phyloP scores from a whole-genome alignment of 2,329 filamentous ascomycete genomes.

The Bimuria novae-zelandiae region DNA sequence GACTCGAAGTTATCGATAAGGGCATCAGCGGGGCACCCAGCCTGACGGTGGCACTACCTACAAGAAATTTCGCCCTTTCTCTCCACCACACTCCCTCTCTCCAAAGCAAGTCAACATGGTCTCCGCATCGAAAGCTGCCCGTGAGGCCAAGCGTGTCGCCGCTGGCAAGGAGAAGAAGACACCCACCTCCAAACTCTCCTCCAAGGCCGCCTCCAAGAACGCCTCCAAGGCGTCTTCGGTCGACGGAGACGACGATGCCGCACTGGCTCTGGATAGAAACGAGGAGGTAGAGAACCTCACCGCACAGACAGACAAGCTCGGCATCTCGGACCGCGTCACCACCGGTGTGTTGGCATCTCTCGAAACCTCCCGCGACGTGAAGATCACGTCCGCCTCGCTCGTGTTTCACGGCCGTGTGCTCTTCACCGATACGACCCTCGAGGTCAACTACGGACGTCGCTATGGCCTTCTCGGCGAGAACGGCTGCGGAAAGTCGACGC shows the following conservation, averaged over 20 bases:
- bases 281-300: constrained; percentile 86
- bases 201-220: constrained; percentile 68
- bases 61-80: constrained; percentile 16
- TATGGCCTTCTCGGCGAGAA: constrained; percentile 98
- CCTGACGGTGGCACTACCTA: constrained; percentile 13
- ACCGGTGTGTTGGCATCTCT: constrained; percentile 94
- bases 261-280: constrained; percentile 66
- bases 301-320: constrained; percentile 93
- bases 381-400: constrained; percentile 90
- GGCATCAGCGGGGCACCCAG: constrained; percentile 6
- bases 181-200: constrained; percentile 70
- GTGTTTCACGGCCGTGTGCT: constrained; percentile 98
- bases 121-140: constrained; percentile 70
- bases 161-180: constrained; percentile 77
- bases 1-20: constrained; percentile 13
- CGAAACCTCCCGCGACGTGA: constrained; percentile 86
- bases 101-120: constrained; percentile 57
- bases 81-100: constrained; percentile 9
- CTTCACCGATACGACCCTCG: constrained; percentile 89
- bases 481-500: constrained; percentile 98
- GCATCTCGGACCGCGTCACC: constrained; percentile 95
- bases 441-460: constrained; percentile 88
- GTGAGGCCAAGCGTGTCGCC: constrained; percentile 67
- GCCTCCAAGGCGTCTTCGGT: constrained; percentile 68
- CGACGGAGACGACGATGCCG: constrained; percentile 76